Evolutionary conservation across 2,329 filamentous ascomycete species (phyloP), one percentile per base, ranked within the genome.

Genomic region (Catunica adiposa): DNA sequence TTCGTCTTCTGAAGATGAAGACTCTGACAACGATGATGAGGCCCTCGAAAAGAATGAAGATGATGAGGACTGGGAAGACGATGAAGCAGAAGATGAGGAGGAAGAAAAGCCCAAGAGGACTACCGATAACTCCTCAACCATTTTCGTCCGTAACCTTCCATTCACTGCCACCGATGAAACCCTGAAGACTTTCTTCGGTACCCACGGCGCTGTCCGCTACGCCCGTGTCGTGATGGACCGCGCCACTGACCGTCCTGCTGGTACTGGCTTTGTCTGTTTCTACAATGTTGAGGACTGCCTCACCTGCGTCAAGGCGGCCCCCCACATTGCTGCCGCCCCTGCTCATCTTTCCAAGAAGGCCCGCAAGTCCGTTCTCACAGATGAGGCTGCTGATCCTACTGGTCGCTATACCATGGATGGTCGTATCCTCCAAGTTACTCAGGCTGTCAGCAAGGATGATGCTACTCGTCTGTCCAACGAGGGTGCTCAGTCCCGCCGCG

Each of bases 241-340:
- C 50, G 79, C 81, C 23, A 95, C 88, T 0, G 89, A 89, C 62
- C 83, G 87, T 53, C 87, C 92, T 1, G 87, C 86, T 51, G 92
- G 92, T 25, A 97, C 90, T 31, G 92, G 84, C 3, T 98, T 98
- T 64, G 90, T 97, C 29, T 94, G 88, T 70, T 98, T 98, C 70
- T 83, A 83, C 69, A 82, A 84, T 52, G 71, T 74, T 38, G 79
- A 84, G 20, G 87, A 95, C 64, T 86, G 83, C 61, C 80, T 83
- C 64, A 68, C 74, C 20, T 97, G 92, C 65, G 73, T 96, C 59
- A 83, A 81, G 61, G 76, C 73, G 14, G 86, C 89, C 1, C 92
- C 92, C 0, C 79, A 77, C 25, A 70, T 74, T 58, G 69, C 73
- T 20, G 63, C 69, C 1, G 59, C 57, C 14, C 54, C 55, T 14